Evolutionary conservation across 2,329 filamentous ascomycete genomes (phyloP).

Genomic region (Clarireedia sp.): DNA sequence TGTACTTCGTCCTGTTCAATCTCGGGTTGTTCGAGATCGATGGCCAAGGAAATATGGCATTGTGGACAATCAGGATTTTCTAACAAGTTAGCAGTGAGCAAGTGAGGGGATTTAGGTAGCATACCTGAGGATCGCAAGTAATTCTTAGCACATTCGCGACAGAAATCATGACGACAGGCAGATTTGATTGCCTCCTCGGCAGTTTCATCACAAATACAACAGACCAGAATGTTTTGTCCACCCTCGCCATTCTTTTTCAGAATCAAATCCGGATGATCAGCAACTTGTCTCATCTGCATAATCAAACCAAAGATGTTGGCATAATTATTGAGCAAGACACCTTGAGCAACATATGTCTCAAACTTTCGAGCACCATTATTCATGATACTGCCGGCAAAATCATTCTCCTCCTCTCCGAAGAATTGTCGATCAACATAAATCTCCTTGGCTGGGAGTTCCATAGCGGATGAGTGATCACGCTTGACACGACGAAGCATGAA

Average conservation of each 20-base stretch:
- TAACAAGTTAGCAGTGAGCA: conserved; percentile 21
- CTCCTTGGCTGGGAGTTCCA: conserved; percentile 95
- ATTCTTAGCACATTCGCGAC: conserved; percentile 69
- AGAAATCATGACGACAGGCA: conserved; percentile 88
- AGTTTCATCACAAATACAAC: conserved; percentile 92
- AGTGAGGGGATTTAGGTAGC: conserved; percentile 24
- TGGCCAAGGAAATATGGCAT: conserved; percentile 82
- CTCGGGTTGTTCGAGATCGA: conserved; percentile 91
- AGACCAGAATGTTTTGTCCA: conserved; percentile 84
- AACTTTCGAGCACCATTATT: conserved; percentile 81
- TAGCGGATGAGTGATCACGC: conserved; percentile 83
- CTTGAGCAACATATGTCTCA: conserved; percentile 89
- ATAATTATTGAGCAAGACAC: conserved; percentile 93
- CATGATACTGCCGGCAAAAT: conserved; percentile 96
- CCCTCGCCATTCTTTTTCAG: conserved; percentile 79
- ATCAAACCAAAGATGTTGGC: conserved; percentile 98
- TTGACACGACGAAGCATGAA: conserved; percentile 97
- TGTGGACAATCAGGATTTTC: conserved; percentile 69
- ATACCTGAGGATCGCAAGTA: conserved; percentile 73
- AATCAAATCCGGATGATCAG: conserved; percentile 91
- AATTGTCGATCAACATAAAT: conserved; percentile 89
- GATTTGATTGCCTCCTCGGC: conserved; percentile 92
- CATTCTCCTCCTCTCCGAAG: conserved; percentile 91
- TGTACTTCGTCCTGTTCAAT: conserved; percentile 83
- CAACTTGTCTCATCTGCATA: conserved; percentile 98